Conservation (phyloP, 129 eudicot genomes). For the Ambrosia trifida region DNA sequence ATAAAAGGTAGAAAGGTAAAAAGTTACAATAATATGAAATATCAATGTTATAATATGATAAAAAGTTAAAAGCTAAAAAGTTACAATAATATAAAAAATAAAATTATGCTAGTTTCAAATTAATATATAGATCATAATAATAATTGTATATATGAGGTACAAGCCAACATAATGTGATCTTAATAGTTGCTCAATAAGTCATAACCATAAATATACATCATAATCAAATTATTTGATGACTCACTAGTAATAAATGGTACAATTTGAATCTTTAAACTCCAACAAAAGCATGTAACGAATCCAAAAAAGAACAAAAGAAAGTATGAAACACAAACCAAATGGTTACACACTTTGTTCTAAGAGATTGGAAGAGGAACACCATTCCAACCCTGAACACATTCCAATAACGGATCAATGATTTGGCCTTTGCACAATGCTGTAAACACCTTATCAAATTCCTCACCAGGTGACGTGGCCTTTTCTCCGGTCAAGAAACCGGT, state of each 20-base stretch:
- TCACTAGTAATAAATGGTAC: neutral
- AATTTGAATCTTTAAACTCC: neutral
- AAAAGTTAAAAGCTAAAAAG: no score
- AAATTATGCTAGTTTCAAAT: no score
- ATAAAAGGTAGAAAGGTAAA: no score
- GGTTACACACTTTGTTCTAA: constrained; percentile 11
- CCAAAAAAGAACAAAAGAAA: neutral
- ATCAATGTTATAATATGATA: no score
- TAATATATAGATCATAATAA: no score
- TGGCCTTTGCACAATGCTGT: constrained; percentile 62
- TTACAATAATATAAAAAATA: no score
- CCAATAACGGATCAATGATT: constrained; percentile 70
- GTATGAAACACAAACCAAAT: neutral
- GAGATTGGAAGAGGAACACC: constrained; percentile 77
- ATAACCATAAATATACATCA: neutral
- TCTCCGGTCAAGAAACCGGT: constrained; percentile 56
- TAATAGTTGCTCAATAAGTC: no score
- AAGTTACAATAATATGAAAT: no score
- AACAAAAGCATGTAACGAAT: neutral
- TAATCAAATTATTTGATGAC: neutral
- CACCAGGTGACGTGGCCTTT: constrained; percentile 61
- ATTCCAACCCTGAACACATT: constrained; percentile 65
- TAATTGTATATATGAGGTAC: no score
- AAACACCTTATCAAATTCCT: constrained; percentile 78
- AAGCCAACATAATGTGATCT: no score